Evolutionary conservation across 345 rosid genomes (phyloP), one percentile per base, ranked within the genome.

Genomic region (Ricinus communis): DNA sequence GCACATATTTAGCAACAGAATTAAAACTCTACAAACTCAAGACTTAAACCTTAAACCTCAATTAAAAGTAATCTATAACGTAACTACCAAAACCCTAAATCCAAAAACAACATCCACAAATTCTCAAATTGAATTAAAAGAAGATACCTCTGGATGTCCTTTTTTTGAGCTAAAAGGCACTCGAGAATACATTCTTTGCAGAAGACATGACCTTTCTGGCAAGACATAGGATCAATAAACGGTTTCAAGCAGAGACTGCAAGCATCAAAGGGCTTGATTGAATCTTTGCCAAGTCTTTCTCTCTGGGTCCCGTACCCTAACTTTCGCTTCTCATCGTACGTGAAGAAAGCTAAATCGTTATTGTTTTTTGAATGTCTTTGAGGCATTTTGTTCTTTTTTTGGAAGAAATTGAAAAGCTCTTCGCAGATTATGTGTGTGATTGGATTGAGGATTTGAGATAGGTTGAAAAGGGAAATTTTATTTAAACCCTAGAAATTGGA

Each of bases 311-410:
- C 99, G 56, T 92, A 95, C 3, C 97, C 97, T 62, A 95, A 86
- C 85, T 92, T 90, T 68, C 81, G 78, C 86, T 95, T 95, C 90
- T 95, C 99, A 58, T 92, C 97, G 89, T 95, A 92, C 13, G 99
- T 95, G 88, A 92, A 95, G 81, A 85, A 95, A 2, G 99, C 97
- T 71, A 92, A 85, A 78, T 95, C 99, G 59, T 92, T 95, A 85
- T 90, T 92, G 87, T 90, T 92, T 87, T 92, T 95, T 54, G 98
- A 95, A 77, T 95, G 99, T 74, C 99, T 82, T 82, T 95, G 99
- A 33, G 99, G 99, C 98, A 91, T 94, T 15, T 72, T 86, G 30
- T 38, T 53, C 16, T 43, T 33, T 61, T 16, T 61, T 31, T 46
- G 1, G 52, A 43, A 57, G 21, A 4, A 4, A 50, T 33, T 33